phyloP scores from a whole-genome alignment of 1,284 basidiomycete species.

The Abortiporus biennis region DNA sequence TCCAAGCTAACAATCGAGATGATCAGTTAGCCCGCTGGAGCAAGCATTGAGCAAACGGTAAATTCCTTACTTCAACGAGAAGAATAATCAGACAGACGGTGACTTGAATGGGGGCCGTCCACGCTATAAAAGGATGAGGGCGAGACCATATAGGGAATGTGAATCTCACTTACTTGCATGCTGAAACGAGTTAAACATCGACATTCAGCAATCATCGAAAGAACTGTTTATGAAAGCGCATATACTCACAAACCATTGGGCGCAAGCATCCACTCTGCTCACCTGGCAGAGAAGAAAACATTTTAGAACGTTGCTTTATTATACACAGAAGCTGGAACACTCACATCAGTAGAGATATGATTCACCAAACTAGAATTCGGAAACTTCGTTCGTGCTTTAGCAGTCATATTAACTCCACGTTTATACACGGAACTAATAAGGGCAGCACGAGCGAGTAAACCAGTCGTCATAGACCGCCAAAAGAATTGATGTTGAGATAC shows the following conservation, averaged over 20 bases:
- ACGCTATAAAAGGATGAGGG: constrained; percentile 29
- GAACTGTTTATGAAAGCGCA: constrained; percentile 1
- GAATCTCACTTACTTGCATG: constrained; percentile 33
- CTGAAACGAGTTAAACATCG: constrained; percentile 24
- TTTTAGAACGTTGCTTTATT: too few relatives aligned
- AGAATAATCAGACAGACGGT: constrained; percentile 56
- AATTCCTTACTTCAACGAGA: constrained; percentile 44
- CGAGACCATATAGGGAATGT: neutral
- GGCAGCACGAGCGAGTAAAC: constrained; percentile 64
- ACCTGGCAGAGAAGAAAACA: constrained; percentile 26
- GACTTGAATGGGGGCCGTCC: constrained; percentile 70
- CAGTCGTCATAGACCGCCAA: constrained; percentile 70
- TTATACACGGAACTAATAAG: constrained; percentile 75
- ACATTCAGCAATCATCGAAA: too few relatives aligned
- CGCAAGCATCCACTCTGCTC: constrained; percentile 50
- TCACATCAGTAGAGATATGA: constrained; percentile 68
- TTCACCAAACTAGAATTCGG: constrained; percentile 69
- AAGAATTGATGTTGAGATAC: constrained; percentile 72
- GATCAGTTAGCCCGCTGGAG: too few relatives aligned
- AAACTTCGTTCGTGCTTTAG: constrained; percentile 58
- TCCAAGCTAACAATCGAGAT: constrained; percentile 45
- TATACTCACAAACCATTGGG: constrained; percentile 63
- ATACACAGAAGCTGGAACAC: too few relatives aligned
- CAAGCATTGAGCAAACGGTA: too few relatives aligned
- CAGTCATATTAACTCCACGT: constrained; percentile 60